Evolutionary conservation across 345 rosid species (phyloP).

Genomic region (Acer saccharum): DNA sequence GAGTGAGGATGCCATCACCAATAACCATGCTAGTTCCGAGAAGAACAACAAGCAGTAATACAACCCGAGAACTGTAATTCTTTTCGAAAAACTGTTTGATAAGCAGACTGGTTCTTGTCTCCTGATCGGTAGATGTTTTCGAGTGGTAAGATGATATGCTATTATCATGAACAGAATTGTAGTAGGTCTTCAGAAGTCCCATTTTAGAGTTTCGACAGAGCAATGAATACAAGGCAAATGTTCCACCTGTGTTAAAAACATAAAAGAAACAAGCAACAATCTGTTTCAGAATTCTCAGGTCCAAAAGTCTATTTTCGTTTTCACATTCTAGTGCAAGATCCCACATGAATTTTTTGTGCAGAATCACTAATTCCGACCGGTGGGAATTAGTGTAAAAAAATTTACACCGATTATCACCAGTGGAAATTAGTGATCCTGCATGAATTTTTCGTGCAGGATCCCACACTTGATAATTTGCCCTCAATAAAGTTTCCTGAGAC

Average conservation of each 20-base stretch:
- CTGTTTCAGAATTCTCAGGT: not conserved
- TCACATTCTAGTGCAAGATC: too few relatives aligned
- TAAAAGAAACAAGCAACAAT: not conserved
- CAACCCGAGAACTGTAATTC: conserved; percentile 26
- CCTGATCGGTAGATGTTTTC: conserved; percentile 16
- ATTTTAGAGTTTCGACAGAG: conserved; percentile 35
- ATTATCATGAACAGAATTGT: conserved; percentile 13
- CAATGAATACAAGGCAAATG: conserved; percentile 44
- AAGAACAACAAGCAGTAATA: conserved; percentile 35
- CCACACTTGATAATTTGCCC: too few relatives aligned
- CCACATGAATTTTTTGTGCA: too few relatives aligned
- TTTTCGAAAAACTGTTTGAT: conserved; percentile 33
- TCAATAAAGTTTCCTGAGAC: too few relatives aligned
- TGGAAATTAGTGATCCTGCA: too few relatives aligned
- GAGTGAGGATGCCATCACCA: conserved; percentile 44
- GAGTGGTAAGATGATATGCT: conserved; percentile 18
- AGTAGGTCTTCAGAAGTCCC: conserved; percentile 26
- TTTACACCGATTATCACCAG: too few relatives aligned
- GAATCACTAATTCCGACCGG: too few relatives aligned
- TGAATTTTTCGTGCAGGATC: too few relatives aligned
- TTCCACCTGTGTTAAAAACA: conserved; percentile 32
- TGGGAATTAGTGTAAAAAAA: too few relatives aligned
- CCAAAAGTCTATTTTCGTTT: not conserved
- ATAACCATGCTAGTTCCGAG: conserved; percentile 50
- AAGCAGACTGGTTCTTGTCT: conserved; percentile 31